phyloP scores from a whole-genome alignment of 2,329 filamentous ascomycete species.

The Paramyrothecium roridum region DNA sequence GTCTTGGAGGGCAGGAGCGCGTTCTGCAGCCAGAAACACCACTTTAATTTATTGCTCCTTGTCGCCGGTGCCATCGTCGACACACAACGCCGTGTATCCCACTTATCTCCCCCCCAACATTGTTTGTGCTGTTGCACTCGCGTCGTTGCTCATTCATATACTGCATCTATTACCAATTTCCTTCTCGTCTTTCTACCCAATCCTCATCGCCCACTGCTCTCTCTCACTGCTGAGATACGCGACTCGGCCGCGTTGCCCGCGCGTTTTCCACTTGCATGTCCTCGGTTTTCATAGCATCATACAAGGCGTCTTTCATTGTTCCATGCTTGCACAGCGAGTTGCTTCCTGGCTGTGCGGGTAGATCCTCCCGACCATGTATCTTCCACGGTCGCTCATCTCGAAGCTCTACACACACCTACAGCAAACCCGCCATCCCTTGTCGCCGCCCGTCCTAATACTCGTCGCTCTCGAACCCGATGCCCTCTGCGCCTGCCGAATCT shows the following conservation, averaged over 20 bases:
- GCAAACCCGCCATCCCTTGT: slow-evolving; percentile 81
- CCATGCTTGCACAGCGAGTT: slow-evolving; percentile 2
- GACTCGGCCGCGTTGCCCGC: not conserved
- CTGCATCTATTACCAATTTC: not conserved
- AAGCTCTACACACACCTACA: slow-evolving; percentile 90
- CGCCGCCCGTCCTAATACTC: slow-evolving; percentile 85
- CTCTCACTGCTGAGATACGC: not conserved
- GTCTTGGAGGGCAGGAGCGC: not conserved
- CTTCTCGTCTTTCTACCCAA: too few species aligned
- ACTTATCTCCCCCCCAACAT: not conserved
- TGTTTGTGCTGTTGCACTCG: not conserved
- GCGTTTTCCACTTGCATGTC: not conserved
- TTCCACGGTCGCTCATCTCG: slow-evolving; percentile 83
- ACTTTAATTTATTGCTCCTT: not conserved
- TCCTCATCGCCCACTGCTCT: too few species aligned
- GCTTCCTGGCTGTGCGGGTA: slow-evolving; percentile 24
- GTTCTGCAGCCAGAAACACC: not conserved
- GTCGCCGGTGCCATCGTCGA: not conserved
- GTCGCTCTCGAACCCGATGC: slow-evolving; percentile 94
- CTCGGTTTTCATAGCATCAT: not conserved
- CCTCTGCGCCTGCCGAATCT: slow-evolving; percentile 90
- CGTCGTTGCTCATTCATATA: not conserved
- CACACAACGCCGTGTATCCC: not conserved
- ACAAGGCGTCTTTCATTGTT: not conserved
- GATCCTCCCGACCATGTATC: slow-evolving; percentile 68